These are phyloP conservation scores for Fusarium sp. DNA, from an alignment of 2,329 filamentous ascomycete genomes.

Conservation along the genomic window DNA sequence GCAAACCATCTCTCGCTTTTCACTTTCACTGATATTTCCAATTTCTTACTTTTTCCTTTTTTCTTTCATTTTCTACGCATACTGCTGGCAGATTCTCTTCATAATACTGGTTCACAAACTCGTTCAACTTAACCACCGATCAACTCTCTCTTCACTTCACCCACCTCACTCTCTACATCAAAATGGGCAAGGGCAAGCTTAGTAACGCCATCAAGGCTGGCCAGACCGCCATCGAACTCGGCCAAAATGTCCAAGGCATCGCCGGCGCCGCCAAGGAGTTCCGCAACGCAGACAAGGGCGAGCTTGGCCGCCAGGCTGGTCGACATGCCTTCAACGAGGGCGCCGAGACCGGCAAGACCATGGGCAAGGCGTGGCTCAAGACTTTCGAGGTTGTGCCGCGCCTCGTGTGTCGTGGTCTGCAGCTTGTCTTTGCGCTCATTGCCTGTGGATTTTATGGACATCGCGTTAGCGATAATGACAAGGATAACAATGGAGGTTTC, in stretches of 20 bases:
- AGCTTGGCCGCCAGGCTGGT: constrained; percentile 49
- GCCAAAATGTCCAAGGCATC: constrained; percentile 44
- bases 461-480: constrained; percentile 60
- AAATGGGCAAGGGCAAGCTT: constrained; percentile 48
- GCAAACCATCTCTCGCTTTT: background rate
- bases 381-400: constrained; percentile 61
- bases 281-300: constrained; percentile 48
- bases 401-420: constrained; percentile 70
- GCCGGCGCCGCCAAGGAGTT: constrained; percentile 46
- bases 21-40: background rate
- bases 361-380: constrained; percentile 59
- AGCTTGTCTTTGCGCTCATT: constrained; percentile 76
- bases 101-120: background rate
- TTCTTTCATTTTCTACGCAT: background rate
- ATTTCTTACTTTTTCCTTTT: background rate
- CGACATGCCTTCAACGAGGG: constrained; percentile 50
- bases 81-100: background rate
- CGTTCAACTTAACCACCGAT: background rate
- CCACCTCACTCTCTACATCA: background rate
- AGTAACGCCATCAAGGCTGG: constrained; percentile 48
- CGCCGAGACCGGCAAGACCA: constrained; percentile 53
- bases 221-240: constrained; percentile 49
- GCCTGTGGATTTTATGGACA: constrained; percentile 76
- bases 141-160: background rate
- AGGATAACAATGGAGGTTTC: constrained; percentile 52